These are phyloP conservation scores for Ogataea trehaloabstinens DNA, from an alignment of 805 yeast genomes.

Conservation along the genomic window DNA sequence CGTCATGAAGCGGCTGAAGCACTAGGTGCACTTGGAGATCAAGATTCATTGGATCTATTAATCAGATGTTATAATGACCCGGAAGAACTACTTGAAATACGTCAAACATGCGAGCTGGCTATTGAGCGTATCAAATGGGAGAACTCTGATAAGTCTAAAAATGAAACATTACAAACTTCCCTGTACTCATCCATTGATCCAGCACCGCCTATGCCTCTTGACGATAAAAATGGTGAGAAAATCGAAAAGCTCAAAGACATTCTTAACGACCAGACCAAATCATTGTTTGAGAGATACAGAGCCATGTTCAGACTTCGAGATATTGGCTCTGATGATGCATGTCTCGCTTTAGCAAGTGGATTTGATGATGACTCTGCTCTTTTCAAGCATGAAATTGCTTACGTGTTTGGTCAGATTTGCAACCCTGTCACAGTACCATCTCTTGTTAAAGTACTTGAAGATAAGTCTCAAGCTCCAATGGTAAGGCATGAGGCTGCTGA, in stretches of 20 bases:
- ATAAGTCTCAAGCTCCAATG: conserved; percentile 89
- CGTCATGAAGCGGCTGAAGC: conserved; percentile 99
- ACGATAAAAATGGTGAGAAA: conserved; percentile 44
- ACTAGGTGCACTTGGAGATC: conserved; percentile 90
- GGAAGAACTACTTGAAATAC: conserved; percentile 63
- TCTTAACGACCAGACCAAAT: conserved; percentile 71
- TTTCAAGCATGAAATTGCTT: conserved; percentile 96
- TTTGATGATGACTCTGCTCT: conserved; percentile 88
- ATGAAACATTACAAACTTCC: conserved; percentile 71
- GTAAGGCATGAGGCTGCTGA: conserved; percentile 99
- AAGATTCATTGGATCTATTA: conserved; percentile 64
- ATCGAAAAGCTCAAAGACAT: conserved; percentile 63
- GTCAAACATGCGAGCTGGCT: conserved; percentile 97
- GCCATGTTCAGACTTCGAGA: conserved; percentile 98
- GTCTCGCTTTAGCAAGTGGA: conserved; percentile 87
- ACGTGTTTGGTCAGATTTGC: conserved; percentile 95
- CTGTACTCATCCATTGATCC: conserved; percentile 91
- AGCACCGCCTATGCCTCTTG: conserved; percentile 91
- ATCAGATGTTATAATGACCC: conserved; percentile 74
- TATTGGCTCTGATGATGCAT: conserved; percentile 89
- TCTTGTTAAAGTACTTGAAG: conserved; percentile 74
- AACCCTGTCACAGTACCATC: conserved; percentile 91
- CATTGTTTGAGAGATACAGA: conserved; percentile 91
- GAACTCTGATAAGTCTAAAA: conserved; percentile 59
- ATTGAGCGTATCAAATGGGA: conserved; percentile 95